Evolutionary conservation across 306 rosid genomes (phyloP).

Genomic region (Vigna trinervia): DNA sequence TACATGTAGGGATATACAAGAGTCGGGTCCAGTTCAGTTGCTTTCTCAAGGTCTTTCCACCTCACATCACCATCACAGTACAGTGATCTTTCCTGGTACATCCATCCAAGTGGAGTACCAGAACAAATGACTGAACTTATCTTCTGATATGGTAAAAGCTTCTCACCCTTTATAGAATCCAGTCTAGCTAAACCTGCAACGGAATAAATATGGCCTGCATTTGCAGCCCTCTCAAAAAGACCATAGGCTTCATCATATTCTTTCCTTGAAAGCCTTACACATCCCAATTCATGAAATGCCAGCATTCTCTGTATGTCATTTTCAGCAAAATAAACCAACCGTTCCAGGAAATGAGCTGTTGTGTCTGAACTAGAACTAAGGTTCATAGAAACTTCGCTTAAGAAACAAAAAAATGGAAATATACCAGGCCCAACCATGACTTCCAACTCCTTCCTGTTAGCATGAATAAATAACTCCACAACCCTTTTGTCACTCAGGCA

Average conservation of each 20-base stretch:
- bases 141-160: conserved; percentile 69
- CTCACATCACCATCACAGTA: conserved; percentile 72
- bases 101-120: conserved; percentile 76
- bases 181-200: conserved; percentile 80
- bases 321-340: conserved; percentile 71
- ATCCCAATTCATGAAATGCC: conserved; percentile 80
- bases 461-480: conserved; percentile 66
- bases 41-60: conserved; percentile 88
- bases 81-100: conserved; percentile 89
- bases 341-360: conserved; percentile 72
- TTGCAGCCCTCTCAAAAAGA: conserved; percentile 77
- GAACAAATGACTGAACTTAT: conserved; percentile 72
- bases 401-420: conserved; percentile 79
- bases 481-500: conserved; percentile 71
- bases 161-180: conserved; percentile 64
- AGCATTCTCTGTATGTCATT: conserved; percentile 71
- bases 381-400: conserved; percentile 81
- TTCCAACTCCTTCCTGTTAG: conserved; percentile 63
- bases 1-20: conserved; percentile 89
- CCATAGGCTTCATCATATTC: conserved; percentile 74
- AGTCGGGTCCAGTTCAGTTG: conserved; percentile 85
- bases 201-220: conserved; percentile 85
- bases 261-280: conserved; percentile 72
- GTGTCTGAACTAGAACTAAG: conserved; percentile 73
- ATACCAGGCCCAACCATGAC: conserved; percentile 79